These are phyloP conservation scores for Epichloe baconii DNA, from an alignment of 2,329 filamentous ascomycete genomes.

Conservation along the genomic window DNA sequence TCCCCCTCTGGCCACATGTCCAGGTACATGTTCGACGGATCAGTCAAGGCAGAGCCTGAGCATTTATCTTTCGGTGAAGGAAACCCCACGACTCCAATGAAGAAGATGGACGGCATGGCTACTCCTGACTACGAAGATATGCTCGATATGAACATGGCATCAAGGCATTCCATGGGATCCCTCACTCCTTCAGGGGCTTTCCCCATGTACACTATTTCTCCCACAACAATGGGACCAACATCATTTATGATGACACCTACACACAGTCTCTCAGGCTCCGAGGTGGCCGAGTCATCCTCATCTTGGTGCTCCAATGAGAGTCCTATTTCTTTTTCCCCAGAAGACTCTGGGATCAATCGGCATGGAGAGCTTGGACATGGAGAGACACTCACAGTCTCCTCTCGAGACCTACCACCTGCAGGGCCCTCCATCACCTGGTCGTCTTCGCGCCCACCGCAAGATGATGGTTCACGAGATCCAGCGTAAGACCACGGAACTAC, in stretches of 20 bases:
- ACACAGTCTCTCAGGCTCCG: slow-evolving; percentile 26
- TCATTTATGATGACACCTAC: slow-evolving; percentile 28
- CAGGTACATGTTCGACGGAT: slow-evolving; percentile 21
- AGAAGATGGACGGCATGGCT: slow-evolving; percentile 20
- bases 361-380: slow-evolving; percentile 22
- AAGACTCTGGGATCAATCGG: slow-evolving; percentile 18
- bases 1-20: slow-evolving; percentile 21
- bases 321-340: slow-evolving; percentile 25
- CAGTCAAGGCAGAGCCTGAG: slow-evolving; percentile 22
- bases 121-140: slow-evolving; percentile 26
- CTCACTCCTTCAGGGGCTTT: slow-evolving; percentile 25
- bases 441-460: slow-evolving; percentile 24
- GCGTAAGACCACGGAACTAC: slow-evolving; percentile 31
- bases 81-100: slow-evolving; percentile 24
- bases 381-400: slow-evolving; percentile 24
- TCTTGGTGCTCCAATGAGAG: slow-evolving; percentile 29
- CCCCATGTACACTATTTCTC: slow-evolving; percentile 23
- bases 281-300: slow-evolving; percentile 23
- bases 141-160: slow-evolving; percentile 23
- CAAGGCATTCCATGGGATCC: slow-evolving; percentile 22
- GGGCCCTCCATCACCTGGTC: slow-evolving; percentile 20
- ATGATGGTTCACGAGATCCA: slow-evolving; percentile 29
- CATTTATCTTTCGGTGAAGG: slow-evolving; percentile 18
- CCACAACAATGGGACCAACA: slow-evolving; percentile 17
- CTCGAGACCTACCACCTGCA: slow-evolving; percentile 19